Base-by-base conservation (phyloP, 2,329 filamentous ascomycete genomes). In the Davidsoniella virescens region DNA sequence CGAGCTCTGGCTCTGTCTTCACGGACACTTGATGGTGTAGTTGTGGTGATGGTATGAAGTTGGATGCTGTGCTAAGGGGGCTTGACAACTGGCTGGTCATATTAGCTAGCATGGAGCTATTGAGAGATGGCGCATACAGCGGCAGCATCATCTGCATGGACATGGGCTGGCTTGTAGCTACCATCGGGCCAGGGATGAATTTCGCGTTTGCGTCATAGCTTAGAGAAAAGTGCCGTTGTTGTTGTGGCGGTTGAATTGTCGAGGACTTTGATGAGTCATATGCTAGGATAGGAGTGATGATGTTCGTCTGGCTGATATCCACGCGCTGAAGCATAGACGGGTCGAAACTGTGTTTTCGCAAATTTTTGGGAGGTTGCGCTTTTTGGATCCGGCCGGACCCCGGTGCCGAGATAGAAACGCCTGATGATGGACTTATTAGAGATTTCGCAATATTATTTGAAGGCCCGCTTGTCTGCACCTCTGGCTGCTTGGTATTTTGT, bases 281-380 rank as follows among this genome's bases (percentile, higher is more conserved):
- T 4, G 43, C 44, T 26, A 53, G 18, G 12, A 18, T 37, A 7
- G 44, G 26, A 2, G 66, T 60, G 43, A 72, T 51, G 44, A 76
- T 61, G 57, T 75, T 77, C 52, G 75, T 59, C 52, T 68, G 70
- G 55, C 61, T 68, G n/a, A 67, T 63, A 55, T 77, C 70, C 63
- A 77, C 75, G 52, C 73, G 67, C 44, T 70, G 67, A 14, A 79
- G 60, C 8, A 64, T 66, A 2, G 63, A 58, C 0, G 68, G 61
- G 53, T 75, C 73, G 56, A 73, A 68, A 0, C 73, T 73, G 51
- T 66, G 68, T 56, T 72, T 76, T 48, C 67, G 65, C 38, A 56
- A 57, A 12, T 58, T 57, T 4, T 59, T 57, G 20, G 54, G 56
- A 56, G 66, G 70, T 8, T 64, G 58, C 2, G 65, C 53, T 53